Evolutionary conservation across 805 yeast species (phyloP), one percentile per base, ranked within the genome.

Genomic region (Suhomyces faveliae): DNA sequence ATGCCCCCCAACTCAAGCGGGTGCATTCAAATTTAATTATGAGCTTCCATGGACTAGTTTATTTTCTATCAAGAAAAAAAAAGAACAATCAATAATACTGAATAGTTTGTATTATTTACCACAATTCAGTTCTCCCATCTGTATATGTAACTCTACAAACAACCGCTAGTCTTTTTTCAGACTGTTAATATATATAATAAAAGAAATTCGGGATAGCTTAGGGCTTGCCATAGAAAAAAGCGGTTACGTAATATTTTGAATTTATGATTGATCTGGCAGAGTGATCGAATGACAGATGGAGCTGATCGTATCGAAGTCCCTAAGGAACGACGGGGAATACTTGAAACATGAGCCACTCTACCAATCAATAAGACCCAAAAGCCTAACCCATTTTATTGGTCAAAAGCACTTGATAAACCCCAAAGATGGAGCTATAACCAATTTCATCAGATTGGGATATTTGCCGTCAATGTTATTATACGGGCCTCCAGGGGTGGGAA

Each of bases 401-500:
- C 99, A 94, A 66, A 70, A 73, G 11, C 96, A 91, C 66, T 66
- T 94, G 2, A 71, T 92, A 4, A 85, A 87, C 0, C 66, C 69
- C 1, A 40, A 51, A 10, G 71, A 74, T 6, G 96, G 97, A 0
- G 71, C 84, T 2, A 67, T 92, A 2, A 68, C 81, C 22, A 83
- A 83, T 40, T 87, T 87, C 51, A 73, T 91, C 1, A 74, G 77
- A 30, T 67, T 77, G 66, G 80, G 85, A n/a, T 71, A 74, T 41
- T 71, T 87, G 6, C 97, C 97, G 1, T 89, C 97, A 0, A 76
- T 94, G 81, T 81, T 94, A 1, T 68, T 94, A 4, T 87, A 94
- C 87, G 99, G 99, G 0, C 96, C 96, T 0, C 96, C 97, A 1
- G 99, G 99, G 0, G 91, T 89, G 2, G 92, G 94, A 74, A 94